Conservation (phyloP, 768 basidiomycete genomes). For the Boletus sensibilis region DNA sequence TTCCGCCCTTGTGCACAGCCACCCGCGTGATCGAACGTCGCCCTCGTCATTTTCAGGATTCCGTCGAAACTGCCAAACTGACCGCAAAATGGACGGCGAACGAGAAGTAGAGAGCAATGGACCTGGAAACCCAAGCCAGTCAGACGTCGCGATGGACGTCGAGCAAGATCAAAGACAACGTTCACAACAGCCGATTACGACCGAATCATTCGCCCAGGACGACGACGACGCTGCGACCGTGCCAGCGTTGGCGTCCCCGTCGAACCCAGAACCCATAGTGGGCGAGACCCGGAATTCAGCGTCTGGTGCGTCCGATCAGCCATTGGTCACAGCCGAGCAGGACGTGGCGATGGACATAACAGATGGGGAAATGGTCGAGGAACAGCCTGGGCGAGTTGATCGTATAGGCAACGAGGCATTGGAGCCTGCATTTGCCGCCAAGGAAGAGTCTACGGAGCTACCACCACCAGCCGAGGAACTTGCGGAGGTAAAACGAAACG, state of each 20-base stretch:
- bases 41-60: conserved; percentile 29
- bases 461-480: conserved; percentile 13
- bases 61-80: conserved; percentile 13
- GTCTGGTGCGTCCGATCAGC: conserved; percentile 22
- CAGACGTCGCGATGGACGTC: conserved; percentile 22
- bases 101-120: conserved; percentile 6
- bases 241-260: background rate
- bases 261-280: conserved; percentile 13
- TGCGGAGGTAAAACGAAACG: conserved; percentile 20
- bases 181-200: background rate
- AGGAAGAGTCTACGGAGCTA: conserved; percentile 8
- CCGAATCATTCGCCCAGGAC: background rate
- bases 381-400: conserved; percentile 11
- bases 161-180: conserved; percentile 16
- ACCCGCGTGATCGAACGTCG: conserved; percentile 26
- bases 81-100: conserved; percentile 25
- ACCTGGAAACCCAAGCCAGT: background rate
- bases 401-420: background rate
- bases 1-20: conserved; percentile 17
- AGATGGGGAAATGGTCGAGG: conserved; percentile 18
- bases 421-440: background rate
- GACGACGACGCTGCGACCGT: background rate
- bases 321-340: conserved; percentile 20
- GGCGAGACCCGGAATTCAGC: background rate
- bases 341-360: conserved; percentile 26